These are phyloP conservation scores for Apodospora peruviana DNA, from an alignment of 495 filamentous ascomycete species.

Conservation along the genomic window DNA sequence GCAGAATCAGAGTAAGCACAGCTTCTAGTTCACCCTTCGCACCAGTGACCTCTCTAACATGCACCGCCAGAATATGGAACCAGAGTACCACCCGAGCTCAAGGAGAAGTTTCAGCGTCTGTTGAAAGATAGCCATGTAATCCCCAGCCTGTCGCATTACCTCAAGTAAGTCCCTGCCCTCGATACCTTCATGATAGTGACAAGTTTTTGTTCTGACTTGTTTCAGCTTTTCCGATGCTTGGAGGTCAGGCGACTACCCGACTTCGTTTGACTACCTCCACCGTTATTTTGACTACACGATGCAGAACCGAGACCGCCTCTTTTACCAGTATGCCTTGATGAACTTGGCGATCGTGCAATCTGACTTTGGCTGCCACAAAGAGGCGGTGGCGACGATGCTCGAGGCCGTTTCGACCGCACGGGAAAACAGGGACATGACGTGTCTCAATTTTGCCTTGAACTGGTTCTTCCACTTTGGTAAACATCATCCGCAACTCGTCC, in stretches of 20 bases:
- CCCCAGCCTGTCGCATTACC: slow-evolving; percentile 71
- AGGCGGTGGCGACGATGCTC: slow-evolving; percentile 88
- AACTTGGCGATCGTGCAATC: slow-evolving; percentile 90
- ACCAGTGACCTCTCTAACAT: neutral
- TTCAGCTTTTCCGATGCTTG: slow-evolving; percentile 81
- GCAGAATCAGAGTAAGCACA: slow-evolving; percentile 68
- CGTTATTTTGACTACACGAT: slow-evolving; percentile 97
- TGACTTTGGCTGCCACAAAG: slow-evolving; percentile 86
- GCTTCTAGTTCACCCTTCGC: neutral
- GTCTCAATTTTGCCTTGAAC: slow-evolving; percentile 90
- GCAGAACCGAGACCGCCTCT: slow-evolving; percentile 73
- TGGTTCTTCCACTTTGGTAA: slow-evolving; percentile 97
- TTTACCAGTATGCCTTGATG: slow-evolving; percentile 95
- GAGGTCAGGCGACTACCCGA: slow-evolving; percentile 84
- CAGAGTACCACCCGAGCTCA: slow-evolving; percentile 64
- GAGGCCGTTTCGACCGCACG: slow-evolving; percentile 87
- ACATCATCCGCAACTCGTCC: slow-evolving; percentile 72
- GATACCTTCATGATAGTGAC: neutral
- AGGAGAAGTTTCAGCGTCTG: slow-evolving; percentile 57
- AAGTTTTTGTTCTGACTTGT: neutral
- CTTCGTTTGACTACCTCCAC: slow-evolving; percentile 85
- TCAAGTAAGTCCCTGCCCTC: slow-evolving; percentile 44
- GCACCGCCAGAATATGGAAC: slow-evolving; percentile 43
- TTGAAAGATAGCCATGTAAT: slow-evolving; percentile 58
- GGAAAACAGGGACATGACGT: slow-evolving; percentile 86